A percentile compares a stretch with the other conserved stretches of the same genome.
Evolutionary conservation across 2,329 filamentous ascomycete genomes (phyloP).

Genomic region (Verticillium dahliae): DNA sequence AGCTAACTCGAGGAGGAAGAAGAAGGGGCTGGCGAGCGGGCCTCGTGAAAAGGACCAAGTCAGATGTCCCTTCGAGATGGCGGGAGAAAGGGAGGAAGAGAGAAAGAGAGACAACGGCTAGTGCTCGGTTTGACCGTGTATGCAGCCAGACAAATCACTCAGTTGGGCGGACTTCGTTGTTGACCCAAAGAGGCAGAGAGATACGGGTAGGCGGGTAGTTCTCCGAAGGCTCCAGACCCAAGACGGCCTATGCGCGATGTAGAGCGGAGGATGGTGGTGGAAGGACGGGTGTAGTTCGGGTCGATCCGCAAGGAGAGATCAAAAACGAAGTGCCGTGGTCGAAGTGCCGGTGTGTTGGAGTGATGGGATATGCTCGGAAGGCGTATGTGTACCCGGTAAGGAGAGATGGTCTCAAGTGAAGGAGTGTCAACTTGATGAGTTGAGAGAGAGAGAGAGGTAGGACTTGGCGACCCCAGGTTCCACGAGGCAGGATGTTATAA

Average conservation of each 20-base stretch:
- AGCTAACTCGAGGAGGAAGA: not conserved
- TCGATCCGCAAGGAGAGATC: not conserved
- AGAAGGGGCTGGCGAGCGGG: not conserved
- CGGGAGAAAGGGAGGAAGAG: conserved; percentile 13
- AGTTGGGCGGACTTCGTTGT: conserved; percentile 5
- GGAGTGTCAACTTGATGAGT: not conserved
- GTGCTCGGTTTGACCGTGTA: conserved; percentile 2
- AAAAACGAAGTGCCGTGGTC: not conserved
- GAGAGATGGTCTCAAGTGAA: not conserved
- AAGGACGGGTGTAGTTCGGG: not conserved
- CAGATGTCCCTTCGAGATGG: not conserved
- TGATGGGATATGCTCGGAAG: not conserved
- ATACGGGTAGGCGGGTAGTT: conserved; percentile 3
- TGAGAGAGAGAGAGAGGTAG: not conserved
- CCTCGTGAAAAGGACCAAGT: not conserved
- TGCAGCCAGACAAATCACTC: conserved; percentile 7
- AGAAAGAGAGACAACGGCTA: not conserved
- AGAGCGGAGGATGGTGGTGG: not conserved
- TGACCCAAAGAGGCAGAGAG: conserved; percentile 2
- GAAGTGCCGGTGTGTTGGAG: not conserved
- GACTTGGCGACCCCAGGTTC: conserved; percentile 14
- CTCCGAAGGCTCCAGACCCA: conserved; percentile 2
- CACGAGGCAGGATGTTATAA: conserved; percentile 19
- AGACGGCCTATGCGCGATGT: not conserved
- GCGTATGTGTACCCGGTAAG: not conserved